Conservation (phyloP, 805 yeast species). For the Cyberlindnera xishuangbannaensis region DNA sequence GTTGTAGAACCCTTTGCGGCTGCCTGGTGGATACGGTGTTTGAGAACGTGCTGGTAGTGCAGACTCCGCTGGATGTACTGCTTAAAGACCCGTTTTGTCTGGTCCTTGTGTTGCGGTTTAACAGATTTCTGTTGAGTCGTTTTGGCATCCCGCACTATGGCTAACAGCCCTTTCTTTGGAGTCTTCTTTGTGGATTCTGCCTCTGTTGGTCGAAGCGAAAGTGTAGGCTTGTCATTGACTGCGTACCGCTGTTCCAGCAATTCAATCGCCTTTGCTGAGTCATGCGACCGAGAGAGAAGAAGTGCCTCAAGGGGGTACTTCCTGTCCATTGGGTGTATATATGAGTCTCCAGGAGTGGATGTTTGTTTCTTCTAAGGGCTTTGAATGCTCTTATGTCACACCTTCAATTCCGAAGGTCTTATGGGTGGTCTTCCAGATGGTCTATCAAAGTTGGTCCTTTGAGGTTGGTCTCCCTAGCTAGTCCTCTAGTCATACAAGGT, state of each 20-base stretch:
- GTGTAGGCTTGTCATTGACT: conserved; percentile 24
- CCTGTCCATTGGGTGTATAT: conserved; percentile 19
- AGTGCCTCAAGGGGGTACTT: conserved; percentile 21
- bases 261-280: conserved; percentile 23
- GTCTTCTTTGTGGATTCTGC: conserved; percentile 14
- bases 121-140: conserved; percentile 10
- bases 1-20: neutral
- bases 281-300: conserved; percentile 18
- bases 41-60: conserved; percentile 20
- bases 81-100: conserved; percentile 27
- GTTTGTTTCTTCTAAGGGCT: too few species aligned
- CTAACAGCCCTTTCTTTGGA: conserved; percentile 15
- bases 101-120: conserved; percentile 20
- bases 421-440: too few species aligned
- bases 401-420: too few species aligned
- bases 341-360: neutral
- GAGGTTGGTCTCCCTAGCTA: too few species aligned
- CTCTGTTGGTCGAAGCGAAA: conserved; percentile 29
- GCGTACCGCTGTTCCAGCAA: conserved; percentile 31
- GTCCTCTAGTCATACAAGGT: too few species aligned
- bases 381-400: too few species aligned
- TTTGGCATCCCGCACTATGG: conserved; percentile 13
- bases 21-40: conserved; percentile 19
- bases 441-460: too few species aligned
- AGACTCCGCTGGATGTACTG: conserved; percentile 22